phyloP scores from a whole-genome alignment of 352 stramenopile genomes.

The Globisporangium camurandrum region DNA sequence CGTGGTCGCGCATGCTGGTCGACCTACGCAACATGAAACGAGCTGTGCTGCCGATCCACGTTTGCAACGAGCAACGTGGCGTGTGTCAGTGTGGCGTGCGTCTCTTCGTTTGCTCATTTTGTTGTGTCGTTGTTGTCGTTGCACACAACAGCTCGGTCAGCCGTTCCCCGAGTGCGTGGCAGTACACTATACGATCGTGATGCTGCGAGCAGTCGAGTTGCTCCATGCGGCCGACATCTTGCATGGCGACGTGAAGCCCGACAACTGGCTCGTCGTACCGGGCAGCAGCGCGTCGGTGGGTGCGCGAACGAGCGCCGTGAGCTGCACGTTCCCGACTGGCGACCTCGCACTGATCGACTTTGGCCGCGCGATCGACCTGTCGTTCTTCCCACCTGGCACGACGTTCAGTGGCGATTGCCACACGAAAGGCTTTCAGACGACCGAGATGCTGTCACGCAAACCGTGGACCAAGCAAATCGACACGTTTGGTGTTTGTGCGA shows the following conservation, averaged over 20 bases:
- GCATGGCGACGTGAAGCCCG: constrained; percentile 82
- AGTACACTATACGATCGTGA: constrained; percentile 75
- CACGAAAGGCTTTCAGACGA: constrained; percentile 75
- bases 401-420: constrained; percentile 73
- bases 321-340: constrained; percentile 20
- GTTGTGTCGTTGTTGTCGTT: constrained; percentile 1
- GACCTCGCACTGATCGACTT: constrained; percentile 80
- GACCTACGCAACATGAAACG: no score
- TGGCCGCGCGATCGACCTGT: constrained; percentile 71
- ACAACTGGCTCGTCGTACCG: constrained; percentile 75
- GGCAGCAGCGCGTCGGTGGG: constrained; percentile 8
- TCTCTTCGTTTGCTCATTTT: constrained; percentile 3
- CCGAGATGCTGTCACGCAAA: constrained; percentile 72
- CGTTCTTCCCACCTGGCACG: constrained; percentile 41
- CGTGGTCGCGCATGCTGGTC: no score
- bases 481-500: constrained; percentile 73
- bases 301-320: constrained; percentile 10
- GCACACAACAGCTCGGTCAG: constrained; percentile 32
- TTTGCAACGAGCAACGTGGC: not conserved
- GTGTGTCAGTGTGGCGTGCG: not conserved
- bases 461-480: constrained; percentile 84
- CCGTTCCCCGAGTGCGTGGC: constrained; percentile 61
- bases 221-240: constrained; percentile 59
- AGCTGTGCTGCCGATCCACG: not conserved
- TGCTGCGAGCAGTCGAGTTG: constrained; percentile 62